Conservation (phyloP, 2,329 filamentous ascomycete species). For the Fusarium pseudonygamai region DNA sequence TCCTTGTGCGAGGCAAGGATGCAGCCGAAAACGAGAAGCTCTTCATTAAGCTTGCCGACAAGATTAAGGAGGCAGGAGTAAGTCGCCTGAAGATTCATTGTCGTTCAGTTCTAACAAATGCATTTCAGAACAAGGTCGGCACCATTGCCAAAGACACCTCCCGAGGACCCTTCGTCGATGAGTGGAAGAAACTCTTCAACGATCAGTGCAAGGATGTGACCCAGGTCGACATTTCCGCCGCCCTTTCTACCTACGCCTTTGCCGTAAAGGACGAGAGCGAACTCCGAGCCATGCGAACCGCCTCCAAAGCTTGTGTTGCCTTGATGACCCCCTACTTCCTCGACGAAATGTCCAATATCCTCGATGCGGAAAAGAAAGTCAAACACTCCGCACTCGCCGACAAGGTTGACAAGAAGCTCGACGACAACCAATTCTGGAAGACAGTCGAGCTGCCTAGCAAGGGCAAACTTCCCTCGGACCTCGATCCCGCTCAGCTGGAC, state of each 20-base stretch:
- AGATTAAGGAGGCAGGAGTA: conserved; percentile 88
- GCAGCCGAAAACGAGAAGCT: conserved; percentile 90
- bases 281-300: conserved; percentile 91
- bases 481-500: conserved; percentile 89
- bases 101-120: conserved; percentile 21
- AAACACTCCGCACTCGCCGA: conserved; percentile 87
- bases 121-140: conserved; percentile 83
- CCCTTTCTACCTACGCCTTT: conserved; percentile 84
- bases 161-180: conserved; percentile 88
- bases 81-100: conserved; percentile 49
- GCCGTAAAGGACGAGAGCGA: conserved; percentile 96
- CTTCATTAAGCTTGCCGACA: conserved; percentile 83
- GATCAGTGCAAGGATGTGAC: conserved; percentile 86
- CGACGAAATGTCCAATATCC: conserved; percentile 95
- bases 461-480: conserved; percentile 83
- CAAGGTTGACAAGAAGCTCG: conserved; percentile 90
- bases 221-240: conserved; percentile 84
- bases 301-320: conserved; percentile 91
- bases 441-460: conserved; percentile 74
- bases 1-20: conserved; percentile 92
- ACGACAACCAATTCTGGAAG: conserved; percentile 94
- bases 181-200: conserved; percentile 88
- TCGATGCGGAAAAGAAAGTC: conserved; percentile 97
- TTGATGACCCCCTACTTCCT: conserved; percentile 97
- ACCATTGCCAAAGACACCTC: conserved; percentile 85